Percentiles rank a stretch among this genome's conserved stretches.
Evolutionary conservation across 2,329 filamentous ascomycete species (phyloP).

Genomic region (Pestalotiopsis fici): DNA sequence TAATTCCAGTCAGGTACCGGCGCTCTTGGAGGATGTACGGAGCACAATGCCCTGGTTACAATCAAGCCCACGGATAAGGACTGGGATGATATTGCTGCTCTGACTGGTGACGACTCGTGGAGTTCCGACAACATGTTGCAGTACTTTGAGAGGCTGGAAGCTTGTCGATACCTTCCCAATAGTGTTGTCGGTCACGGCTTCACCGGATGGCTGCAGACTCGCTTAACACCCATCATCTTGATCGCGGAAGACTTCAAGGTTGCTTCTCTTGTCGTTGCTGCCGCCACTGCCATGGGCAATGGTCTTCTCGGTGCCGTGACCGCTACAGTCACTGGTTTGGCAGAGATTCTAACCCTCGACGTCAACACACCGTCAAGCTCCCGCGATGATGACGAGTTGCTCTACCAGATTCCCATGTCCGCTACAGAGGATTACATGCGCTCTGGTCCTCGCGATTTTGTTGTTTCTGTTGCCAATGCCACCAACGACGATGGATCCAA

Average conservation of each 20-base stretch:
- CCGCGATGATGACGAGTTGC: conserved; percentile 38
- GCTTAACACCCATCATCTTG: conserved; percentile 43
- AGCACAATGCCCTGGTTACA: conserved; percentile 23
- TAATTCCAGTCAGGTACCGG: conserved; percentile 28
- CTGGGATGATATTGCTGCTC: conserved; percentile 41
- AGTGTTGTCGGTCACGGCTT: conserved; percentile 36
- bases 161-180: conserved; percentile 30
- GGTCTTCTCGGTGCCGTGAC: conserved; percentile 2
- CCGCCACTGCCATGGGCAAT: conserved; percentile 9
- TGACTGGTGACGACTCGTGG: conserved; percentile 29
- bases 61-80: conserved; percentile 45
- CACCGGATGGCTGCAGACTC: conserved; percentile 22
- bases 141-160: conserved; percentile 25
- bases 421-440: conserved; percentile 40
- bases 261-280: conserved; percentile 10
- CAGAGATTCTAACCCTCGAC: conserved; percentile 11
- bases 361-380: conserved; percentile 6
- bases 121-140: conserved; percentile 23
- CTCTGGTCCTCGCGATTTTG: conserved; percentile 49
- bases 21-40: conserved; percentile 37
- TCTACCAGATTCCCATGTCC: conserved; percentile 51
- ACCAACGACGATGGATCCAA: conserved; percentile 36
- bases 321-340: conserved; percentile 10
- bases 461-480: conserved; percentile 40
- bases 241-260: conserved; percentile 47